Conservation (phyloP, 768 basidiomycete genomes). For the Lactarius tabidus region DNA sequence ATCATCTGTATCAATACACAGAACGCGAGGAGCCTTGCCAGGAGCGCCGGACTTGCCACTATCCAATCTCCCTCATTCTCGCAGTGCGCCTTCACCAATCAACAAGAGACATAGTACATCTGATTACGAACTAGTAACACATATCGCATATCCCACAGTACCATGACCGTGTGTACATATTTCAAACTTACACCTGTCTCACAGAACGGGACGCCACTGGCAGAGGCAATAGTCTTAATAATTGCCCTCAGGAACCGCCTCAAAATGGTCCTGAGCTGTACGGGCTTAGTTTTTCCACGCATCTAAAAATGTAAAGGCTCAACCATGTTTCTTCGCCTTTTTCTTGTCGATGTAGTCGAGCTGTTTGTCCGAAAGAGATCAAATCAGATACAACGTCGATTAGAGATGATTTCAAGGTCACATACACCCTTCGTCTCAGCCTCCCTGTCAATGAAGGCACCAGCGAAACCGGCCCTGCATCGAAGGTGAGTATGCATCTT, state of each 20-base stretch:
- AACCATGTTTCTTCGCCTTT: constrained; percentile 45
- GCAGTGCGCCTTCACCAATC: no score
- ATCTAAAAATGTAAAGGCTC: neutral
- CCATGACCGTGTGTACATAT: constrained; percentile 6
- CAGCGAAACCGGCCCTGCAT: constrained; percentile 50
- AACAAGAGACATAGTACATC: neutral
- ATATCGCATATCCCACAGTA: neutral
- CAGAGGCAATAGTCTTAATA: neutral
- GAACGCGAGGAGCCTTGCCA: no score
- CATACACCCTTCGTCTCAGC: constrained; percentile 58
- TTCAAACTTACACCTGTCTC: neutral
- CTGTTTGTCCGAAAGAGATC: constrained; percentile 23
- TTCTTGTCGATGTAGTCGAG: constrained; percentile 45
- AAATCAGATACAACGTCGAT: neutral
- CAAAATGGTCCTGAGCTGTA: neutral
- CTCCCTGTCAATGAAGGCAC: constrained; percentile 48
- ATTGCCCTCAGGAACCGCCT: neutral
- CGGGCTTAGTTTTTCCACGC: neutral
- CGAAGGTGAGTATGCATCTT: constrained; percentile 5
- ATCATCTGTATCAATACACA: no score
- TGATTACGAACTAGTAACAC: no score
- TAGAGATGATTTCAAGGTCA: neutral
- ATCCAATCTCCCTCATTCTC: no score
- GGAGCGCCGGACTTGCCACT: no score
- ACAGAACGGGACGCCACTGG: neutral